These are phyloP conservation scores for Coemansia guatemalensis DNA, from an alignment of 192 early-diverging fungal species.

Conservation along the genomic window DNA sequence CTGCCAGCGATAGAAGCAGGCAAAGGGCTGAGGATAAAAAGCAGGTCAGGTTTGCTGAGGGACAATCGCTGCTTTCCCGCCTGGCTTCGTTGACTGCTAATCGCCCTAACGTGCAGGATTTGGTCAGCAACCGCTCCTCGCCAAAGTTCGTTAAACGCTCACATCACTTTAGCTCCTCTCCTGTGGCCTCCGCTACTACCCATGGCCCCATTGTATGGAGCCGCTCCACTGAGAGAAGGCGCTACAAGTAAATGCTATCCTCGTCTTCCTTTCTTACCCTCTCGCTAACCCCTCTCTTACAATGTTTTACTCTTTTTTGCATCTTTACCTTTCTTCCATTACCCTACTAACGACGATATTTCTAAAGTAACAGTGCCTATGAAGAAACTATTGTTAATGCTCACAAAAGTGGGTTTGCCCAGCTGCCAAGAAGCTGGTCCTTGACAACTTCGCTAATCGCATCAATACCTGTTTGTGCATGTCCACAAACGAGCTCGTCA, in stretches of 20 bases:
- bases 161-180: constrained; percentile 27
- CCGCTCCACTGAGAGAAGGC: constrained; percentile 13
- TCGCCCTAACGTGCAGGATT: constrained; percentile 31
- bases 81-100: constrained; percentile 20
- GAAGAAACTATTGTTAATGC: not conserved
- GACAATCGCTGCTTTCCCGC: constrained; percentile 25
- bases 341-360: too few relatives aligned
- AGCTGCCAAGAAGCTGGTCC: constrained; percentile 7
- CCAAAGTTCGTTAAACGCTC: constrained; percentile 52
- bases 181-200: constrained; percentile 10
- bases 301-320: not conserved
- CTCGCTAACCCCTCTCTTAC: not conserved
- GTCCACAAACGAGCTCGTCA: constrained; percentile 69
- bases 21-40: not conserved
- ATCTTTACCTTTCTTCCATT: not conserved
- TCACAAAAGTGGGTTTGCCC: not conserved
- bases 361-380: too few relatives aligned
- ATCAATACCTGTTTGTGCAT: constrained; percentile 68
- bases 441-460: constrained; percentile 68
- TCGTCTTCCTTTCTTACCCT: not conserved
- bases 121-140: constrained; percentile 43
- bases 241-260: constrained; percentile 17
- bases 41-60: not conserved
- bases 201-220: constrained; percentile 8
- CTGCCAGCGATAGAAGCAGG: not conserved